Evolutionary conservation across 306 rosid genomes (phyloP), one percentile per base, ranked within the genome.

Genomic region (Glycine soja): DNA sequence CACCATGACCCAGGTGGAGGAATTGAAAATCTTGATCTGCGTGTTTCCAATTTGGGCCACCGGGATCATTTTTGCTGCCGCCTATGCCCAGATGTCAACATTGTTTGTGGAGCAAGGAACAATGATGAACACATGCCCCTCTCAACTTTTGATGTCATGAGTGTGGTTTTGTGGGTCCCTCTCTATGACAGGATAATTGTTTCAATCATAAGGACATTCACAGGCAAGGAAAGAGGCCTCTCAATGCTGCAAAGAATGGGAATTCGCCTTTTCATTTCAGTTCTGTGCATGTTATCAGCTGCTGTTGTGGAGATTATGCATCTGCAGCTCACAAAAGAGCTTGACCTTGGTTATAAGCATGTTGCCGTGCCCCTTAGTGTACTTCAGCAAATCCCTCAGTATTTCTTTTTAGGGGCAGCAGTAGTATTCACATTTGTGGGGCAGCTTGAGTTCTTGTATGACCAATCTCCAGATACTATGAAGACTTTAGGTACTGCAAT

Each of bases 1-100:
- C 87, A 90, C 94, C 0, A 91, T 95, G 57, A 93, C 99, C 64
- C 97, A 95, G 81, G 93, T 95, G 56, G 99, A 95, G 85, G 99
- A 93, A 81, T 81, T 93, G 79, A 95, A 95, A 85, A 92, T 90
- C 68, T 76, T 93, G 86, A 82, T 95, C 69, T 98, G 94, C 68
- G 86, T 89, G 94, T 89, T 95, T 70, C 98, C 97, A 32, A 86
- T 95, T 30, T 95, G 97, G 99, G 96, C 97, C 16, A 85, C 94
- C 10, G 98, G 93, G 47, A 93, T 93, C 2, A 78, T 90, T 69
- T 95, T 90, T 71, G 53, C 98, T 18, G 96, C 97, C 10, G 98
- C 93, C 30, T 95, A 88, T 76, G 97, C 99, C 63, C 98, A 95
- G 73, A 90, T 95, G 97, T 87, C 99, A 34, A 93, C 99, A 3